phyloP scores from a whole-genome alignment of 1,139 yeast genomes.

The Williopsis jadinii region DNA sequence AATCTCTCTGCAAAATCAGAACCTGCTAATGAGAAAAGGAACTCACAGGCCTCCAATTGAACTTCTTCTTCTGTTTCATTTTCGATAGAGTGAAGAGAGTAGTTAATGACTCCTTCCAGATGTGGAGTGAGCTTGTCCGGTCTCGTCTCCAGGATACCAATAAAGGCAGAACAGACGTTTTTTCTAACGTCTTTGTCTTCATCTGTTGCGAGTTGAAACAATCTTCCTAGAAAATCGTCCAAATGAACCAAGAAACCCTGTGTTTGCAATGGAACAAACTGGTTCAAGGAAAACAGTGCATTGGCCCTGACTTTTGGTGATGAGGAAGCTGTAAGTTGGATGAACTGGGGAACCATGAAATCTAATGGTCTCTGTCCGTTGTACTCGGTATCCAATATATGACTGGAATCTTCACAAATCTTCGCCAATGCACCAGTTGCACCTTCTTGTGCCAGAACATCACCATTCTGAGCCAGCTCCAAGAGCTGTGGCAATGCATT shows the following conservation, averaged over 20 bases:
- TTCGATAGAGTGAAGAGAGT: slow-evolving; percentile 72
- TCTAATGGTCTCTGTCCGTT: slow-evolving; percentile 65
- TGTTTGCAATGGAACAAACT: slow-evolving; percentile 61
- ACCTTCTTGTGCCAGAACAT: slow-evolving; percentile 50
- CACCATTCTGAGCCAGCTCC: slow-evolving; percentile 43
- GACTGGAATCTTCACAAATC: slow-evolving; percentile 79
- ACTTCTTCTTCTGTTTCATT: slow-evolving; percentile 57
- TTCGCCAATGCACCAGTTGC: slow-evolving; percentile 79
- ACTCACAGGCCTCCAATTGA: slow-evolving; percentile 90
- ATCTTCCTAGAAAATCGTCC: slow-evolving; percentile 55
- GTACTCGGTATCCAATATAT: slow-evolving; percentile 50
- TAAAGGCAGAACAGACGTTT: slow-evolving; percentile 74
- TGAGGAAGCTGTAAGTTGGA: slow-evolving; percentile 40
- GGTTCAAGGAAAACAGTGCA: slow-evolving; percentile 69
- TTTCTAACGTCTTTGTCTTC: slow-evolving; percentile 54
- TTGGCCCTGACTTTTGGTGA: slow-evolving; percentile 51
- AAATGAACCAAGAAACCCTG: slow-evolving; percentile 58
- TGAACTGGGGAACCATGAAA: slow-evolving; percentile 57
- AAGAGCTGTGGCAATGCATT: slow-evolving; percentile 61
- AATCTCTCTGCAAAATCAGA: slow-evolving; percentile 43
- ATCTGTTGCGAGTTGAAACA: slow-evolving; percentile 63
- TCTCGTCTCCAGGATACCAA: slow-evolving; percentile 63
- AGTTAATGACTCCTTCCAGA: slow-evolving; percentile 75
- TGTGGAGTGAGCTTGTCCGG: slow-evolving; percentile 81
- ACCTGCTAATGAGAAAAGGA: slow-evolving; percentile 70